These are phyloP conservation scores for Yamadazyma diddensiae DNA, from an alignment of 1,139 yeast genomes.

Conservation along the genomic window DNA sequence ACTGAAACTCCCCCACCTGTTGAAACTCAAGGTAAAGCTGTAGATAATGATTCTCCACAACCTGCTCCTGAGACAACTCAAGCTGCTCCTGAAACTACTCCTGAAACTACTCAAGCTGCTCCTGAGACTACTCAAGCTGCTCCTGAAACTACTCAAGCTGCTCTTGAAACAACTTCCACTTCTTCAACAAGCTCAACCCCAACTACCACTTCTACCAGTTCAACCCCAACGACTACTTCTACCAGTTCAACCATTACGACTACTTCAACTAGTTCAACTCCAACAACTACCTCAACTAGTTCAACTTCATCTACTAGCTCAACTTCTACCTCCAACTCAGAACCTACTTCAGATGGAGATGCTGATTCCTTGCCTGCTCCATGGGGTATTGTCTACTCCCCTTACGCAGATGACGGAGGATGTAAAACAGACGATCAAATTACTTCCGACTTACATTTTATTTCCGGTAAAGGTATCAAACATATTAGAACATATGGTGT, in stretches of 20 bases:
- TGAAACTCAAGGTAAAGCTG: conserved; percentile 3
- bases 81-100: conserved; percentile 11
- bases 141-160: conserved; percentile 12
- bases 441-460: conserved; percentile 53
- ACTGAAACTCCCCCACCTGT: conserved; percentile 3
- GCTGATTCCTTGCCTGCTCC: conserved; percentile 35
- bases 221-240: conserved; percentile 12
- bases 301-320: conserved; percentile 23
- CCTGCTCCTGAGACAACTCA: conserved; percentile 9
- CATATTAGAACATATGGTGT: conserved; percentile 78
- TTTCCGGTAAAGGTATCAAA: conserved; percentile 58
- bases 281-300: conserved; percentile 10
- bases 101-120: conserved; percentile 12
- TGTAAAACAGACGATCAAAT: conserved; percentile 64
- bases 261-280: conserved; percentile 13
- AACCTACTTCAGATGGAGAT: conserved; percentile 13
- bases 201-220: conserved; percentile 14
- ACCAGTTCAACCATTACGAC: conserved; percentile 14
- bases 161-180: conserved; percentile 3
- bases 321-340: conserved; percentile 18
- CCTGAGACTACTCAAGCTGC: conserved; percentile 12
- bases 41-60: conserved; percentile 2
- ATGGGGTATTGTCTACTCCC: conserved; percentile 69
- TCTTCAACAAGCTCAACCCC: conserved; percentile 8
- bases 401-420: conserved; percentile 63